Evolutionary conservation across 140 eudicot species (phyloP), one percentile per base, ranked within the genome.

Genomic region (Ambrosia hybrid): DNA sequence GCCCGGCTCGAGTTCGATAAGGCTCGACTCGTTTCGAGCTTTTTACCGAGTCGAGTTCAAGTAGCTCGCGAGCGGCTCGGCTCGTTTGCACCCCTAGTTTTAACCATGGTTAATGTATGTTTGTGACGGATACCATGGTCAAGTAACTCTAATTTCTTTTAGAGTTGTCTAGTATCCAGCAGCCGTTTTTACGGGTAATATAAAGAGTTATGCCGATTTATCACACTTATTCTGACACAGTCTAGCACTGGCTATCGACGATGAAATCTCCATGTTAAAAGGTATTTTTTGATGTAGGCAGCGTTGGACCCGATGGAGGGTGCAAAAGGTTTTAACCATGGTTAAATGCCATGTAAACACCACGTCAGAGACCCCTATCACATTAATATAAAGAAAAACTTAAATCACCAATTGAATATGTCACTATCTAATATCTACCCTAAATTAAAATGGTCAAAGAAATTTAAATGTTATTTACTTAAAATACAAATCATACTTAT

Each of bases 61-160:
- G n/a, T n/a, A n/a, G n/a, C n/a, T n/a, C n/a, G n/a, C n/a, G n/a
- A n/a, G n/a, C n/a, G n/a, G n/a, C n/a, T n/a, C n/a, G n/a, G n/a
- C n/a, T n/a, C n/a, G n/a, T n/a, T n/a, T n/a, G n/a, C n/a, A n/a
- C n/a, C n/a, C n/a, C 45, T 39, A n/a, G n/a, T 12, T 13, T 62
- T 62, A 14, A 63, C 49, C 48, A 62, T 58, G n/a, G 53, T 48
- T 48, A 62, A 37, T 59, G 65, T 4, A 59, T 59, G 41, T 12
- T 49, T 49, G 15, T 10, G 55, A 11, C 15, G 5, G 55, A 13
- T 49, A 9, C n/a, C 55, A 49, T 12, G 55, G 55, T 49, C 11
- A 49, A 49, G 14, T 49, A 49, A 12, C 55, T 49, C 55, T 49
- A 49, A 10, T 8, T 7, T 10, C 10, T 48, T 49, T 11, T 49